Evolutionary conservation across 2,329 filamentous ascomycete species (phyloP).

Genomic region (Stagonosporopsis tanaceti): DNA sequence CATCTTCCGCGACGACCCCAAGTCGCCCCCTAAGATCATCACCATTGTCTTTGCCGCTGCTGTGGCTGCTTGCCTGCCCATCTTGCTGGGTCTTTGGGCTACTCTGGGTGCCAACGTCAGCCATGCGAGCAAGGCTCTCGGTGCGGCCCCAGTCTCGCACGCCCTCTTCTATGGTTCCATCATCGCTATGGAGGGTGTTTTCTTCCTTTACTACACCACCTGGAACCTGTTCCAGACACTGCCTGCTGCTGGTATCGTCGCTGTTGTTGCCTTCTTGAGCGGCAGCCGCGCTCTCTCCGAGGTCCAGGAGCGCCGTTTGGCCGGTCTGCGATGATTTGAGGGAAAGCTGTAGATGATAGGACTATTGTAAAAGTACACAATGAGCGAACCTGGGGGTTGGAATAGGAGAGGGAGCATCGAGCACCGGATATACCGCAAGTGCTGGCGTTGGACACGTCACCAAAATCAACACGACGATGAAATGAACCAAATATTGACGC

Average conservation of each 20-base stretch:
- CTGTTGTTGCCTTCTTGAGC: slow-evolving; percentile 79
- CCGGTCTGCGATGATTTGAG: slow-evolving; percentile 61
- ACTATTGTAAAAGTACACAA: background rate
- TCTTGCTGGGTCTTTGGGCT: slow-evolving; percentile 77
- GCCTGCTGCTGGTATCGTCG: slow-evolving; percentile 73
- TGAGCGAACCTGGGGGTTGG: background rate
- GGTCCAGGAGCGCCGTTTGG: slow-evolving; percentile 86
- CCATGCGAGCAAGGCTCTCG: slow-evolving; percentile 78
- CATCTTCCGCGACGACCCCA: slow-evolving; percentile 81
- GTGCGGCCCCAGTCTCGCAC: slow-evolving; percentile 81
- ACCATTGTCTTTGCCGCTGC: slow-evolving; percentile 79
- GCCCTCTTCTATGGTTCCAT: slow-evolving; percentile 86
- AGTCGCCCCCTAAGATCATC: slow-evolving; percentile 80
- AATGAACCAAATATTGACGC: background rate
- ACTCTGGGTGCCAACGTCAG: slow-evolving; percentile 82
- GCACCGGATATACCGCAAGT: background rate
- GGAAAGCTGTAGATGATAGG: background rate
- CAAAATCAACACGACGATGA: background rate
- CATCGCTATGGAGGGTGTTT: slow-evolving; percentile 85
- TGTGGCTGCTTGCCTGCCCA: slow-evolving; percentile 76
- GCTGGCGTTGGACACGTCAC: background rate
- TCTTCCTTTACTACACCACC: slow-evolving; percentile 90
- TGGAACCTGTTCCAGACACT: slow-evolving; percentile 94
- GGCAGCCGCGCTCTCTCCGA: slow-evolving; percentile 90
- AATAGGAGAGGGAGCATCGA: background rate